Evolutionary conservation across 306 rosid species (phyloP), one percentile per base, ranked within the genome.

Genomic region (Begonia fuchsioides): DNA sequence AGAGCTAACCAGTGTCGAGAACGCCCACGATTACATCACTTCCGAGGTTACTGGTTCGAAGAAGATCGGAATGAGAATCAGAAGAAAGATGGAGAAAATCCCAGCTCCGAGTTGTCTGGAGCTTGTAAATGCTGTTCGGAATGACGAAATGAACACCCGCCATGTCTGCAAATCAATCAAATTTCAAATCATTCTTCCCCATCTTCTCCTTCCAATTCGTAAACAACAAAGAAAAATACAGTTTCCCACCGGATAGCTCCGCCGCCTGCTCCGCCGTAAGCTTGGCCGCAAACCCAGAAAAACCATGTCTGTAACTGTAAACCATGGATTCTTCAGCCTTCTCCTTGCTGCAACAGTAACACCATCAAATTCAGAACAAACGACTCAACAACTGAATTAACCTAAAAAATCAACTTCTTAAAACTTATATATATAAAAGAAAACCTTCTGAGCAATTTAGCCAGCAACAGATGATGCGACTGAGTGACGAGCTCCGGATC

Each of bases 61-160:
- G 57, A 49, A 65, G 59, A 38, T 47, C 38, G 49, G 57, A 51
- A 6, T 52, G 55, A 54, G 60, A 20, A 19, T 44, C 44, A 38
- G 60, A 39, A 40, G 69, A 57, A 40, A 74, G 72, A 39, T 55
- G 67, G 58, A 74, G 80, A 50, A 68, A 65, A 60, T 74, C 80
- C 80, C 76, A 74, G 43, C 76, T 74, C 60, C 76, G 65, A 11
- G 80, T 69, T 10, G 80, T 74, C 54, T 69, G 72, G 26, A 65
- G 54, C 58, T 58, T 69, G 18, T 53, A 58, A 38, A 74, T 43
- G 26, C 40, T 65, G 46, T 58, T 74, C 8, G 72, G 80, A 11
- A 69, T 69, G 57, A 74, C 80, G 50, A 32, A 50, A 44, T 51
- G 60, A 43, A 74, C 76, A n/a, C 19, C 51, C 46, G 76, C 66